Evolutionary conservation across 2,329 filamentous ascomycete genomes (phyloP).

Genomic region (Elsinoe perseae): DNA sequence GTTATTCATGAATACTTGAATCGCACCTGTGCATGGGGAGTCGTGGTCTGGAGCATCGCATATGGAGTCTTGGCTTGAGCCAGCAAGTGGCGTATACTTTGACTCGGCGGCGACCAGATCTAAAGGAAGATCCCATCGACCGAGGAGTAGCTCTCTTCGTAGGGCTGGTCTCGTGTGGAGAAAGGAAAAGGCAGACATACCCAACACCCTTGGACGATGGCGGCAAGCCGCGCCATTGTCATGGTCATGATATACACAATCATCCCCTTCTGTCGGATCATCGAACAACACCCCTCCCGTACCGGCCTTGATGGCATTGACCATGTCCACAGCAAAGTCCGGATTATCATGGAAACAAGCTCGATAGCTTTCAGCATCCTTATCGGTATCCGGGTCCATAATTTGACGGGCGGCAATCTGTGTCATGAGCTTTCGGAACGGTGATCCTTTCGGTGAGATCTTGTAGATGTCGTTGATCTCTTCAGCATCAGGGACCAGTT

Average conservation of each 20-base stretch:
- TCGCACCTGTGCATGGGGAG: conserved; percentile 8
- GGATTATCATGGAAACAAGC: conserved; percentile 43
- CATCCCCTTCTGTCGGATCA: conserved; percentile 42
- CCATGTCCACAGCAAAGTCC: conserved; percentile 47
- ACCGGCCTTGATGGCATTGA: conserved; percentile 45
- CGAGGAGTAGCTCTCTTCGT: neutral
- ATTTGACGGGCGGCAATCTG: conserved; percentile 50
- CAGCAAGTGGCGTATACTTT: neutral
- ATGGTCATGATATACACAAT: conserved; percentile 47
- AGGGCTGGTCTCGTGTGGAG: neutral
- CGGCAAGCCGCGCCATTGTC: conserved; percentile 35
- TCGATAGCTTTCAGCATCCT: conserved; percentile 43
- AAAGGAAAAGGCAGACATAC: conserved; percentile 14
- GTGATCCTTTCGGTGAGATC: conserved; percentile 36
- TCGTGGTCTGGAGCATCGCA: neutral
- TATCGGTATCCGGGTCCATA: conserved; percentile 47
- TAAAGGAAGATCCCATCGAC: neutral
- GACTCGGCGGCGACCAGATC: neutral
- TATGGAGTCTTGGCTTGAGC: neutral
- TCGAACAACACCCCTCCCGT: conserved; percentile 45
- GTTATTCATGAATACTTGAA: conserved; percentile 12
- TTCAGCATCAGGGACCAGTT: conserved; percentile 47
- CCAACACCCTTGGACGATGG: conserved; percentile 17
- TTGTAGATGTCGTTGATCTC: conserved; percentile 50
- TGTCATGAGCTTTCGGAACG: conserved; percentile 45